Evolutionary conservation across 768 basidiomycete species (phyloP).

Genomic region (Boletus subparvulus): DNA sequence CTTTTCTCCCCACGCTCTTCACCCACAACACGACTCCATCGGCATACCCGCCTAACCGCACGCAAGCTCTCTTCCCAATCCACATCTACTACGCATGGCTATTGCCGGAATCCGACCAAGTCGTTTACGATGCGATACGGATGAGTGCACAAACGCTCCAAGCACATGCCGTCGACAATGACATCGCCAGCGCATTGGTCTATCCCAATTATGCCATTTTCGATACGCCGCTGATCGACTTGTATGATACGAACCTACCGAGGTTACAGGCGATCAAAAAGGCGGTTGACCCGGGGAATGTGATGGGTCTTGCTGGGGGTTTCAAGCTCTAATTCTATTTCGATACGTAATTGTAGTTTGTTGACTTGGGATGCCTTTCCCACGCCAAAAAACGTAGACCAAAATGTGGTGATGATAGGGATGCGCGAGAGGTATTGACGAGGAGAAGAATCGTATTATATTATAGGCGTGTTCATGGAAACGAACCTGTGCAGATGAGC

Average conservation of each 20-base stretch:
- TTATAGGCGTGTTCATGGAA: too few species aligned
- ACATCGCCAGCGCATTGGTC: conserved; percentile 23
- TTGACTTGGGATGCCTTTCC: not conserved
- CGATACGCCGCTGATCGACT: conserved; percentile 44
- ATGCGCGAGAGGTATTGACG: too few species aligned
- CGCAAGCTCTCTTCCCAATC: conserved; percentile 38
- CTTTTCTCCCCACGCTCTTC: conserved; percentile 47
- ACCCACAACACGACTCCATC: conserved; percentile 36
- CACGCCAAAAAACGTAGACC: too few species aligned
- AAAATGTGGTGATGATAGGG: too few species aligned
- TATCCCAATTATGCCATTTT: conserved; percentile 60
- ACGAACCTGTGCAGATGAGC: too few species aligned
- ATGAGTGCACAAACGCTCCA: conserved; percentile 39
- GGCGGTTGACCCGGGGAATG: conserved; percentile 48
- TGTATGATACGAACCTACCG: conserved; percentile 47
- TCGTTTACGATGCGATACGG: conserved; percentile 28
- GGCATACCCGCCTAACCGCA: conserved; percentile 48
- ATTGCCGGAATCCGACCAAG: conserved; percentile 15
- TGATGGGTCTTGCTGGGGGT: conserved; percentile 63
- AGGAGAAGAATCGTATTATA: too few species aligned
- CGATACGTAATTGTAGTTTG: not conserved
- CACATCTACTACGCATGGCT: conserved; percentile 40
- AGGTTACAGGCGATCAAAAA: conserved; percentile 40
- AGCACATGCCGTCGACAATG: not conserved
- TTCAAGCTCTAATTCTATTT: conserved; percentile 41